Conservation (phyloP, 2,329 filamentous ascomycete genomes). For the Zasmidium citrigriseum region DNA sequence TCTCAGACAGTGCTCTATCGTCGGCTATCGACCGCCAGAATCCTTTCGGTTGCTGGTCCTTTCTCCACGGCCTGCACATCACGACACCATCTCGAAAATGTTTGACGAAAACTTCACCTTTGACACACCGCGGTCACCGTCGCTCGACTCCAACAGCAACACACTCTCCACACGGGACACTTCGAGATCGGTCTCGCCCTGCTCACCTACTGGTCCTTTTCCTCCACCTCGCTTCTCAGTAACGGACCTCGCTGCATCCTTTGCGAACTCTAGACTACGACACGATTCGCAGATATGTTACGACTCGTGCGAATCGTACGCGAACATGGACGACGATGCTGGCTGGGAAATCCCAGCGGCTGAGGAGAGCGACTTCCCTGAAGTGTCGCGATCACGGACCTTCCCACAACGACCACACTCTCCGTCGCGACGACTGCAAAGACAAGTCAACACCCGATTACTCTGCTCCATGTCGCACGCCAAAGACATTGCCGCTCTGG, state of each 20-base stretch:
- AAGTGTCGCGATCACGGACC: slow-evolving; percentile 10
- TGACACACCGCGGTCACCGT: slow-evolving; percentile 28
- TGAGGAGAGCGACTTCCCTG: slow-evolving; percentile 15
- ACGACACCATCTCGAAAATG: slow-evolving; percentile 19
- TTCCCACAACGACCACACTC: slow-evolving; percentile 32
- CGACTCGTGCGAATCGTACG: slow-evolving; percentile 36
- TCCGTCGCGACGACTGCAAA: slow-evolving; percentile 40
- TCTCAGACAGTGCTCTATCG: background rate
- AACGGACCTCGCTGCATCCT: slow-evolving; percentile 33
- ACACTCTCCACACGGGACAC: slow-evolving; percentile 22
- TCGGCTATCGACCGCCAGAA: slow-evolving; percentile 1
- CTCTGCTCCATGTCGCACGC: slow-evolving; percentile 43
- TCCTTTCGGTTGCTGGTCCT: background rate
- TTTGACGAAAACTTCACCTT: slow-evolving; percentile 36
- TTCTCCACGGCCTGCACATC: background rate
- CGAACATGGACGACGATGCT: slow-evolving; percentile 33
- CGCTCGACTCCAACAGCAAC: slow-evolving; percentile 26
- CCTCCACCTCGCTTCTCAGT: slow-evolving; percentile 30
- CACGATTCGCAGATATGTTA: slow-evolving; percentile 33
- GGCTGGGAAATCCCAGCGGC: slow-evolving; percentile 29
- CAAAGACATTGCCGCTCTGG: slow-evolving; percentile 44
- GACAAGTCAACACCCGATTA: slow-evolving; percentile 43
- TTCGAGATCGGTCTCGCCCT: slow-evolving; percentile 36
- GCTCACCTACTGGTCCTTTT: slow-evolving; percentile 26
- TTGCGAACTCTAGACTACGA: slow-evolving; percentile 29